Base-by-base conservation (phyloP, 768 basidiomycete species). In the Sistotremastrum suecicum region DNA sequence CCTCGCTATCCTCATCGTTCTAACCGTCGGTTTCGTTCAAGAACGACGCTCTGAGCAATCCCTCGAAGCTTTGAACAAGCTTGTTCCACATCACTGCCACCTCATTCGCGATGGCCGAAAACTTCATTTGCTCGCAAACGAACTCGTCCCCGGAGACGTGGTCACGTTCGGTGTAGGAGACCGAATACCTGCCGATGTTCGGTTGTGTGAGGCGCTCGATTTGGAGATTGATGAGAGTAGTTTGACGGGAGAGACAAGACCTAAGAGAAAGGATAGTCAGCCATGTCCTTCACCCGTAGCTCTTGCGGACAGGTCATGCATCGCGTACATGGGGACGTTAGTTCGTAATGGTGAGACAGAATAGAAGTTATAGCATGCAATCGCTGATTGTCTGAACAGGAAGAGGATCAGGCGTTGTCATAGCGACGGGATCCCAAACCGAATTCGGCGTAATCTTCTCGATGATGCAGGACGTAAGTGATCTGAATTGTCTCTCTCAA, bases 381-480 rank as follows among this genome's bases (percentile, higher is more conserved):
- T 8, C 3, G 7, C 12, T 9, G n/a, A 36, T 44, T 36, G 34
- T 28, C 44, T 32, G 8, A 31, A 5, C 52, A 85, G 84, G 87
- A 5, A 69, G 86, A 44, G 92, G 90, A 0, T 67, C 73, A 36
- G 92, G 94, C 4, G 68, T 97, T 39, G 89, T 94, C 4, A 84
- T 98, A 39, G 88, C 76, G 0, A 88, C 76, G 1, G 84, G 94
- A 2, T 70, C 75, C 8, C 76, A 83, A 50, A 94, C 89, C 1
- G 92, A 98, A 58, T 94, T 98, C 61, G 92, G 92, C 29, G 80
- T 94, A 46, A 88, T 98, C 50, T 98, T 98, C 59, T 79, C 83
- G 9, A 94, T 95, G 89, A 89, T 98, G 88, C 90, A 95, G 62
- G 90, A 95, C 58, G 90, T 90, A 51, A 47, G 66, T 63, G 4